Conservation (phyloP, 768 basidiomycete species). For the Epithele typhae region DNA sequence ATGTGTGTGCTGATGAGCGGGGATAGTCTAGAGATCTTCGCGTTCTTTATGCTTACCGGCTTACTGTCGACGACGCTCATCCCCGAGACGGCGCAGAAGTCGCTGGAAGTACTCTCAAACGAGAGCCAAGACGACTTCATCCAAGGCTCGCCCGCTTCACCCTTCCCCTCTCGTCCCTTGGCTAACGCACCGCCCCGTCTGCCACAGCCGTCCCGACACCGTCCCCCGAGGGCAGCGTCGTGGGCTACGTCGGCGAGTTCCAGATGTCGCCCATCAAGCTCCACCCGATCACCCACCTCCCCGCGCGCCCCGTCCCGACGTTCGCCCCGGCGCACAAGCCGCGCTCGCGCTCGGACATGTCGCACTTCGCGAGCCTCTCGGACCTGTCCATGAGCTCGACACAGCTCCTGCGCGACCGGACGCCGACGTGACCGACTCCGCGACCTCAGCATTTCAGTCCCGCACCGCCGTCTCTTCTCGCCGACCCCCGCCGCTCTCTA, state of each 20-base stretch:
- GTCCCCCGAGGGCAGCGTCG: not conserved
- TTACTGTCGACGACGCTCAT: slow-evolving; percentile 37
- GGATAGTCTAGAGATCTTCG: slow-evolving; percentile 39
- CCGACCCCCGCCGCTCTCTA: no score
- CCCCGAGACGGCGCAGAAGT: slow-evolving; percentile 37
- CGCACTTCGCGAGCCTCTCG: slow-evolving; percentile 6
- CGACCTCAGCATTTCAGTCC: no score
- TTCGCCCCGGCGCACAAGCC: not conserved
- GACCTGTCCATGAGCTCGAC: slow-evolving; percentile 2
- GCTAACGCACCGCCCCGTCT: no score
- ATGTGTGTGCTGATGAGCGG: no score
- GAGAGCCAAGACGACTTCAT: slow-evolving; percentile 33
- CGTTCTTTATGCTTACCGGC: slow-evolving; percentile 44
- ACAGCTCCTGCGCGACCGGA: no score
- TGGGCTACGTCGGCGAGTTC: slow-evolving; percentile 1
- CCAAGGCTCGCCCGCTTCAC: not conserved
- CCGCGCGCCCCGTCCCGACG: not conserved
- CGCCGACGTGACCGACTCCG: no score
- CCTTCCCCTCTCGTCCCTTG: not conserved
- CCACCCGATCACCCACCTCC: not conserved
- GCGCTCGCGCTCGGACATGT: not conserved
- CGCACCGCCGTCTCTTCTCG: no score
- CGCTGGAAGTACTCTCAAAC: slow-evolving; percentile 34
- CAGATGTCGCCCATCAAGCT: slow-evolving; percentile 6
- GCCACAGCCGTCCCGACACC: slow-evolving; percentile 4